Conservation (phyloP, 1,284 basidiomycete genomes). For the Cutaneotrichosporon dermatis region DNA sequence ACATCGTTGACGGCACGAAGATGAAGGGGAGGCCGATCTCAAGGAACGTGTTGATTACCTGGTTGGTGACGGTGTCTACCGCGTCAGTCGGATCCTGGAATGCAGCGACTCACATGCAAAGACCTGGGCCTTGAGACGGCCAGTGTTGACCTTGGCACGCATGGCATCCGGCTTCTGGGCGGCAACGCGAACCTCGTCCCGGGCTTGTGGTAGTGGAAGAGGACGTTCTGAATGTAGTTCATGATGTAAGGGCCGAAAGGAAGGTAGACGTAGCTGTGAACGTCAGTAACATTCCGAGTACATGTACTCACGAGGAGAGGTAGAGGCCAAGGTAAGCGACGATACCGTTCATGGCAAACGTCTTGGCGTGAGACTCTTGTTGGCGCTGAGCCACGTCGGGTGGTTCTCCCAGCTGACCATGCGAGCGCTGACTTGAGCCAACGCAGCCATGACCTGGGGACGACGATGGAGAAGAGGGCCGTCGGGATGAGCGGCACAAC, state of each 20-base stretch:
- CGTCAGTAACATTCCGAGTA: neutral
- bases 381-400: conserved; percentile 68
- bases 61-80: conserved; percentile 80
- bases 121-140: conserved; percentile 79
- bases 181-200: neutral
- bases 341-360: conserved; percentile 64
- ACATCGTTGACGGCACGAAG: conserved; percentile 60
- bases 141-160: conserved; percentile 51
- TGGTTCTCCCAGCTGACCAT: conserved; percentile 92
- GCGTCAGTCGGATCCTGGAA: no score
- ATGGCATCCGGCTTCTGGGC: neutral
- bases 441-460: conserved; percentile 80
- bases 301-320: conserved; percentile 59
- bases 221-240: conserved; percentile 51
- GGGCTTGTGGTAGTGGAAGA: conserved; percentile 4
- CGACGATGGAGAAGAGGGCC: conserved; percentile 71
- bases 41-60: conserved; percentile 72
- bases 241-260: conserved; percentile 84
- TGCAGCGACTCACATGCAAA: conserved; percentile 59
- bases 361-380: conserved; percentile 83
- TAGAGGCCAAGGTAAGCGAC: conserved; percentile 83
- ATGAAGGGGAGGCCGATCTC: conserved; percentile 83
- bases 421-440: conserved; percentile 63
- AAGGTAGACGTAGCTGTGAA: conserved; percentile 68
- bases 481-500: conserved; percentile 79